phyloP scores from a whole-genome alignment of 148 eudicot genomes.

The Cornus kousa region DNA sequence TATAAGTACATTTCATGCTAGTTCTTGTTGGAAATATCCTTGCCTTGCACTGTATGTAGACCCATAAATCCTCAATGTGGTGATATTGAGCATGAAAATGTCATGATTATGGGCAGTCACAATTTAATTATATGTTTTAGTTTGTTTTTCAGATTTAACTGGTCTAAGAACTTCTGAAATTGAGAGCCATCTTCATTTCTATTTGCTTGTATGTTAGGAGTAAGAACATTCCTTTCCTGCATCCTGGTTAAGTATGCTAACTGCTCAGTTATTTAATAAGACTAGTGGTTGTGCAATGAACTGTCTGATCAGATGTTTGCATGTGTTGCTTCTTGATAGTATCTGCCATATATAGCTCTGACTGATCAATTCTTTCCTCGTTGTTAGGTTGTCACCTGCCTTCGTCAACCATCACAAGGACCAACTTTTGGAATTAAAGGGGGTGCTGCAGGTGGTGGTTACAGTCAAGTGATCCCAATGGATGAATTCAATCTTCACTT shows the following conservation, averaged over 20 bases:
- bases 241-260: neutral
- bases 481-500: constrained; percentile 98
- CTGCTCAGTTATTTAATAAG: neutral
- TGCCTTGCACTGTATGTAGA: no score
- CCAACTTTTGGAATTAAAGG: constrained; percentile 99
- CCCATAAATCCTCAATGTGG: neutral
- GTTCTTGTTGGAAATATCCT: neutral
- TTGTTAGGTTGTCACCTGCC: constrained; percentile 82
- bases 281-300: neutral
- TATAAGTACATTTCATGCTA: neutral
- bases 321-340: neutral
- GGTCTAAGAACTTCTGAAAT: neutral
- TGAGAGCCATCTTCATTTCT: neutral
- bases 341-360: neutral
- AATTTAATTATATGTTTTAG: no score
- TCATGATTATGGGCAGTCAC: neutral
- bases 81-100: neutral
- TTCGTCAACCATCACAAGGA: constrained; percentile 99
- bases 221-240: neutral
- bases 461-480: constrained; percentile 99
- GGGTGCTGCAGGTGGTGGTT: constrained; percentile 99
- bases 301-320: neutral
- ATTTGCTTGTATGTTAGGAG: neutral
- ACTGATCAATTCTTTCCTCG: constrained; percentile 6
- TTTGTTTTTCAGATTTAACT: no score